Evolutionary conservation across 2,329 filamentous ascomycete species (phyloP).

Genomic region (Fusarium luffae): DNA sequence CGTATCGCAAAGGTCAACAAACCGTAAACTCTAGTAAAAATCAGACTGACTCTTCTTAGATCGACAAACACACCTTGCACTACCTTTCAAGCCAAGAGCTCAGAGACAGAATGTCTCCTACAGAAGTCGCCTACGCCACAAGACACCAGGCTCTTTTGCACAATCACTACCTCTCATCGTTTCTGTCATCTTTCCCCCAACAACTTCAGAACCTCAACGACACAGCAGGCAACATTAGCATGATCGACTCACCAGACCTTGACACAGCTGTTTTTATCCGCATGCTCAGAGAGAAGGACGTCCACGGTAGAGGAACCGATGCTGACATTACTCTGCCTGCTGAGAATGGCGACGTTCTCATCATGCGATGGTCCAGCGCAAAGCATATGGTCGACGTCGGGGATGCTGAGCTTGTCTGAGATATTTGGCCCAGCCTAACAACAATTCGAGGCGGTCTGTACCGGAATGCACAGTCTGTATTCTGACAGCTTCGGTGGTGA

Average conservation of each 20-base stretch:
- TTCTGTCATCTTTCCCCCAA: constrained; percentile 83
- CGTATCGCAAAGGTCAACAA: constrained; percentile 82
- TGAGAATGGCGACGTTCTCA: constrained; percentile 71
- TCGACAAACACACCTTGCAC: constrained; percentile 80
- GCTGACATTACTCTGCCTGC: constrained; percentile 69
- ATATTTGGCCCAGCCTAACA: neutral
- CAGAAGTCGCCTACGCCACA: constrained; percentile 84
- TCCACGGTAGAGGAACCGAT: constrained; percentile 71
- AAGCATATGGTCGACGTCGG: constrained; percentile 67
- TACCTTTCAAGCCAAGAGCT: constrained; percentile 70
- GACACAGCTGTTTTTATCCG: constrained; percentile 88
- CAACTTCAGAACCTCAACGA: constrained; percentile 88
- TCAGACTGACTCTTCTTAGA: constrained; percentile 58
- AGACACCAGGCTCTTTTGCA: constrained; percentile 87
- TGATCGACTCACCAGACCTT: constrained; percentile 89
- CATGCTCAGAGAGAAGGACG: constrained; percentile 69
- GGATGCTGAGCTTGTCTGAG: constrained; percentile 68
- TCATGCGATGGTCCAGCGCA: constrained; percentile 80
- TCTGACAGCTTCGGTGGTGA: neutral
- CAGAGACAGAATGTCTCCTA: constrained; percentile 73
- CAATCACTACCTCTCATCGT: constrained; percentile 85
- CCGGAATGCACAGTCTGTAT: neutral
- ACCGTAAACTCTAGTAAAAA: no score
- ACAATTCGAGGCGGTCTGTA: neutral
- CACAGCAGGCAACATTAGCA: constrained; percentile 86